Evolutionary conservation across 805 yeast genomes (phyloP).

Genomic region (Helenozyma rhizophorensis): DNA sequence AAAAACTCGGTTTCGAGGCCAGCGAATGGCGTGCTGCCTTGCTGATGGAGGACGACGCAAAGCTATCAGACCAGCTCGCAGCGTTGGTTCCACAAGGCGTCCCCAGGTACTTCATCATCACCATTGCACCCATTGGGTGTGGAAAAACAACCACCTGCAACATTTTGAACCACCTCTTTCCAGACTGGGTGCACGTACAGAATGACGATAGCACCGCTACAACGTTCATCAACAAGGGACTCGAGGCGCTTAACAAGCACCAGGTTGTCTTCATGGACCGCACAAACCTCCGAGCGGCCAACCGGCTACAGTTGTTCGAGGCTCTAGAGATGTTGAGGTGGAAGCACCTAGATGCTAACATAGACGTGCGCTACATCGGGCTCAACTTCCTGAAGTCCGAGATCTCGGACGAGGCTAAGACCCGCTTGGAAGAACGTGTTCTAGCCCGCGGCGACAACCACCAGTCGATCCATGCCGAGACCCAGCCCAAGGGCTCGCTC

Average conservation of each 20-base stretch:
- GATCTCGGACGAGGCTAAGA: conserved; percentile 35
- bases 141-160: conserved; percentile 85
- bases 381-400: conserved; percentile 54
- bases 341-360: conserved; percentile 32
- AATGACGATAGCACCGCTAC: conserved; percentile 65
- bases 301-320: conserved; percentile 52
- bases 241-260: conserved; percentile 29
- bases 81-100: conserved; percentile 18
- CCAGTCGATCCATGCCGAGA: conserved; percentile 64
- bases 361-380: conserved; percentile 56
- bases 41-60: conserved; percentile 37
- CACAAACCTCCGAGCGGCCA: conserved; percentile 70
- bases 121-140: conserved; percentile 89
- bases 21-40: conserved; percentile 58
- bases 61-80: conserved; percentile 15
- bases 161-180: conserved; percentile 52
- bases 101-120: conserved; percentile 57
- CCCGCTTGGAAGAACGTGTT: conserved; percentile 58
- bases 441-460: conserved; percentile 77
- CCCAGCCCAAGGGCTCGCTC: conserved; percentile 40
- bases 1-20: conserved; percentile 37
- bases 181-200: conserved; percentile 70
- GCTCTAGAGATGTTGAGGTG: conserved; percentile 26
- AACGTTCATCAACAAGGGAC: conserved; percentile 44
- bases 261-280: conserved; percentile 71